A percentile compares a stretch with the other conserved stretches of the same genome.
phyloP scores from a whole-genome alignment of 306 rosid species.

The Cajanus cajan region DNA sequence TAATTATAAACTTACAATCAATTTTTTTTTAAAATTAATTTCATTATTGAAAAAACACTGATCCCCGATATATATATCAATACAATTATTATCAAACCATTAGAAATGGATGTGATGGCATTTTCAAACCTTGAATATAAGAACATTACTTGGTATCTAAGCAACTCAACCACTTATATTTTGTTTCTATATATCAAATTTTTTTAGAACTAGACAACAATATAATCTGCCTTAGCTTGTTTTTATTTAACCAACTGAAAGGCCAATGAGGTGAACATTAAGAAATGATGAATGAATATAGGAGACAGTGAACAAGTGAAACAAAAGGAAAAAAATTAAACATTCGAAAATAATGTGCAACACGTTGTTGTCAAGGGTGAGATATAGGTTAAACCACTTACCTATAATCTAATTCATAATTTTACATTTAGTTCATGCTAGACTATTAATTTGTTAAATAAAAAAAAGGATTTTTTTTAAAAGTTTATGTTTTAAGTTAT shows the following conservation, averaged over 20 bases:
- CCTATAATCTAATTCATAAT: too few species aligned
- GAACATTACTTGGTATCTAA: slow-evolving; percentile 8
- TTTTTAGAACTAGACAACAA: background rate
- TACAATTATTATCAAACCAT: background rate
- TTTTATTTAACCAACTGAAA: slow-evolving; percentile 14
- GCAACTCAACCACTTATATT: background rate
- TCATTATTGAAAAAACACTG: background rate
- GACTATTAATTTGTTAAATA: too few species aligned
- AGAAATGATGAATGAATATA: background rate
- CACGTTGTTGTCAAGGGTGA: too few species aligned
- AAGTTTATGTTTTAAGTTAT: too few species aligned
- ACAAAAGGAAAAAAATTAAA: background rate
- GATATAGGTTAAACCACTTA: too few species aligned
- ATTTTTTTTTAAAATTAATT: too few species aligned
- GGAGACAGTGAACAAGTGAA: background rate
- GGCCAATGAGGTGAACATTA: background rate
- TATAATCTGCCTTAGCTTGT: background rate
- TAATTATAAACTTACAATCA: too few species aligned
- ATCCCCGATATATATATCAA: background rate
- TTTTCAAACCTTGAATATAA: background rate
- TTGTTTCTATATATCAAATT: background rate
- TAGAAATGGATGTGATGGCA: background rate
- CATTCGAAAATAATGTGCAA: background rate
- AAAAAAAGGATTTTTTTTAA: too few species aligned
- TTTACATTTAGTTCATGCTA: too few species aligned